These are phyloP conservation scores for Tolypocladium tropicale DNA, from an alignment of 2,329 filamentous ascomycete genomes.

Conservation along the genomic window DNA sequence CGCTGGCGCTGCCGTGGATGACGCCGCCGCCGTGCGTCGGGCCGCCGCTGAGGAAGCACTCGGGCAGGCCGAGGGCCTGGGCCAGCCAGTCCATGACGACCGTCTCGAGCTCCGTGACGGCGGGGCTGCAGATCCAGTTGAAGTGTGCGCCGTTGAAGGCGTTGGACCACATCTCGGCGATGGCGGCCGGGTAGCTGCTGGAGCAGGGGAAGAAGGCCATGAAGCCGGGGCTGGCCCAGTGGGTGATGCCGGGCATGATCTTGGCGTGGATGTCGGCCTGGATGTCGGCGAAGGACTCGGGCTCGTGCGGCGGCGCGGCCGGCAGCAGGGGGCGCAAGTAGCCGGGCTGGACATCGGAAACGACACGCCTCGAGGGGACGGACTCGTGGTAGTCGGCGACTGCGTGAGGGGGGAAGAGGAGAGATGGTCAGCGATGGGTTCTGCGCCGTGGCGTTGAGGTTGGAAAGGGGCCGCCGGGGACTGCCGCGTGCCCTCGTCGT, in stretches of 20 bases:
- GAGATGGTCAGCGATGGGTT: not conserved
- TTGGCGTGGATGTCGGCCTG: constrained; percentile 74
- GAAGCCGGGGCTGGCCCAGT: constrained; percentile 92
- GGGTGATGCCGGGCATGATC: constrained; percentile 86
- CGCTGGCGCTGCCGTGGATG: constrained; percentile 86
- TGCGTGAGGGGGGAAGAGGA: constrained; percentile 31
- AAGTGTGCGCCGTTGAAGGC: constrained; percentile 86
- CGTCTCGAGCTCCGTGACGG: constrained; percentile 87
- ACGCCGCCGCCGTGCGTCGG: constrained; percentile 72
- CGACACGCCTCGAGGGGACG: constrained; percentile 58
- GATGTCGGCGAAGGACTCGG: constrained; percentile 68
- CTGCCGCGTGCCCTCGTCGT: no score
- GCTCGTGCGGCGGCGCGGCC: constrained; percentile 48
- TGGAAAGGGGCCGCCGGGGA: no score
- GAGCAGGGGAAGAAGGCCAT: constrained; percentile 90
- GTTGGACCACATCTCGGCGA: constrained; percentile 86
- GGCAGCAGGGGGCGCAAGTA: constrained; percentile 79
- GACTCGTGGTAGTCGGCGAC: constrained; percentile 78
- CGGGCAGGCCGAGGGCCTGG: constrained; percentile 61
- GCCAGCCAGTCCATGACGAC: constrained; percentile 89
- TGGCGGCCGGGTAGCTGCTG: constrained; percentile 71
- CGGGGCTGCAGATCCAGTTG: constrained; percentile 94
- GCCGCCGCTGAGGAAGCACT: constrained; percentile 62
- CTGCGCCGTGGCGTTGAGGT: not conserved
- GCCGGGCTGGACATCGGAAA: constrained; percentile 71